Base-by-base conservation (phyloP, 1,284 basidiomycete species). In the Moniliophthora roreri region DNA sequence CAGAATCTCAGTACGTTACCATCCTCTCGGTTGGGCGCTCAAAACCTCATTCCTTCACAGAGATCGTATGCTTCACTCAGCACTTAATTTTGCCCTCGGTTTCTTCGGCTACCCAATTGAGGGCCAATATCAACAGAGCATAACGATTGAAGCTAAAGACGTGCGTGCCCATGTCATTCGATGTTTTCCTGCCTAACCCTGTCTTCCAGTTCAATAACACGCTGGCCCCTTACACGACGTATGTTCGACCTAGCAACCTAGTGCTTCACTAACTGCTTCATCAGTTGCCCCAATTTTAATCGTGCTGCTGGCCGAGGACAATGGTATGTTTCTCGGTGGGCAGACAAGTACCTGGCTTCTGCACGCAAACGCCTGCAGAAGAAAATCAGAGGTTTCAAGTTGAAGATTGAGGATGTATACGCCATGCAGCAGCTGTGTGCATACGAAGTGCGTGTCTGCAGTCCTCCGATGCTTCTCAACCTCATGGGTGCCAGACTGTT, bases 31-130 rank as follows among this genome's bases (percentile, higher is more conserved):
- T 16, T 32, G 46, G 11, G 42, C 23, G 24, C 15, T 3, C 8
- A 51, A 40, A 44, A 55, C 37, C 45, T 10, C 48, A 9, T 23
- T 36, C 15, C 20, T 45, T 11, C 7, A 13, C 59, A 84, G 87
- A 64, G 84, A 93, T 66, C 87, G 91, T 24, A 93, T 93, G 90
- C 78, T 90, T 23, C 76, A 86, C 26, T 93, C 91, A 5, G 89
- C 90, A 0, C 67, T 88, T 58, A 93, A 94, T 67, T 93, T 94
- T 63, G 91, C 90, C 2, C 75, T 91, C 39, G 92, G 91, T 0
- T 93, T 95, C 77, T 95, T 94, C 63, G 91, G 91, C 0, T 87
- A 87, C 59, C 91, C 93, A 10, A 74, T 85, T 35, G 81, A 90
- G 11, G 80, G 81, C 15, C 84, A 93, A 66, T 94, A 92, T 63